Evolutionary conservation across 192 early-diverging fungal genomes (phyloP), one percentile per base, ranked within the genome.

Genomic region (Rhizoclosmatium sp.): DNA sequence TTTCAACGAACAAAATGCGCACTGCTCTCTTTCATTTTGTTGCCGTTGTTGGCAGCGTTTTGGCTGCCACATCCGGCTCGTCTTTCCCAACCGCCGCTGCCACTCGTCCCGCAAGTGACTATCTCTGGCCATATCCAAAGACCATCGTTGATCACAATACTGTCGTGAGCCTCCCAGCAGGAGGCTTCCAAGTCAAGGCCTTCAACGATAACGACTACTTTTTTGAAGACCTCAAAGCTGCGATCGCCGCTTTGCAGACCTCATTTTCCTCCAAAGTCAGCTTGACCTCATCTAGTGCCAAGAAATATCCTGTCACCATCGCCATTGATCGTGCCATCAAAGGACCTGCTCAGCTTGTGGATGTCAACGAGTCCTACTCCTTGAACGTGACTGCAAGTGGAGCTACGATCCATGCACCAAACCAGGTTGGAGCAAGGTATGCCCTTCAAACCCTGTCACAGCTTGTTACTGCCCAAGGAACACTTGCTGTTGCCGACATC

Each of bases 361-460:
- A 45, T 21, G 65, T 42, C 40, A 41, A 45, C 46, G 65, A 68
- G 40, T 31, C 65, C 0, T 68, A 68, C 65, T 4, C 65, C 9
- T 42, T 68, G 9, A 47, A 68, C 40, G 44, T 68, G 9, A 19
- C 40, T 9, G 65, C 65, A 7, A 46, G 21, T 10, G 65, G 65
- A 7, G 65, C 46, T 9, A 42, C 65, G 21, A 68, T 68, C 46
- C 82, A 75, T 39, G 87, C 94, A 4, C 77, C 81, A 39, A 91
- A 89, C 1, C 80, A 89, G 56, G 90, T 87, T 45, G 94, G 94
- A n/a, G 94, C 93, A 10, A 72, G 93, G 47, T 91, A 92, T 56
- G 93, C 86, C 3, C 82, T 94, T 3, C 91, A 92, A 78, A 94
- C 93, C 4, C 89, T 92, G 65, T 88, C 90, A 41, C 94, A 95